A percentile compares a stretch with the other conserved stretches of the same genome.
Conservation (phyloP, 176 grass and related monocot species). For the Aegilops speltoides region DNA sequence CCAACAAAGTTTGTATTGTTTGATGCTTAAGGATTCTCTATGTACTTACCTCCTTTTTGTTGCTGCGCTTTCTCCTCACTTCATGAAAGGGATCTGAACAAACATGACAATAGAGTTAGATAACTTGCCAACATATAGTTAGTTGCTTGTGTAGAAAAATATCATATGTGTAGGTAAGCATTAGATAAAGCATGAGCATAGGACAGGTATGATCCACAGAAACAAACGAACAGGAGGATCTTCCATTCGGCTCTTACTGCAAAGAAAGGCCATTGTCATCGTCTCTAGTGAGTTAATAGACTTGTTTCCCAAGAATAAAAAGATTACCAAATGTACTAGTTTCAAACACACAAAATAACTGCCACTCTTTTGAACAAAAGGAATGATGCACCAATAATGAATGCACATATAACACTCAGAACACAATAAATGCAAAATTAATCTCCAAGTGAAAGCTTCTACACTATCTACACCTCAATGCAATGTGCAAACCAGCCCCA, state of each 20-base stretch:
- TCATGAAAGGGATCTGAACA: conserved; percentile 76
- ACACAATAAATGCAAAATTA: conserved; percentile 8
- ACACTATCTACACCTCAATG: neutral
- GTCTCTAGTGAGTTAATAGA: neutral
- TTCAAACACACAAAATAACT: conserved; percentile 1
- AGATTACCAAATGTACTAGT: neutral
- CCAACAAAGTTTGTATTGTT: neutral
- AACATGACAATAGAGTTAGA: conserved; percentile 31
- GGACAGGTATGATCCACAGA: neutral
- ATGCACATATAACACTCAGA: neutral
- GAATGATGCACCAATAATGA: neutral
- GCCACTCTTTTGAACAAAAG: neutral
- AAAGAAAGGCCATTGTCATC: neutral
- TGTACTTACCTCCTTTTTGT: conserved; percentile 71
- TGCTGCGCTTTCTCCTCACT: conserved; percentile 73
- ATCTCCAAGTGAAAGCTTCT: neutral
- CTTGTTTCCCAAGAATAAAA: neutral
- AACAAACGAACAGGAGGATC: neutral
- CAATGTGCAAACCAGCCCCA: neutral
- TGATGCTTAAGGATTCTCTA: neutral
- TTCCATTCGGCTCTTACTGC: neutral
- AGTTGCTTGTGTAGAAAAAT: neutral
- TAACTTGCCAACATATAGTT: neutral
- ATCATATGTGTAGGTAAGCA: neutral
- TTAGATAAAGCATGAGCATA: conserved; percentile 19